Evolutionary conservation across 768 basidiomycete species (phyloP).

Genomic region (Neoboletus subvelutipes): DNA sequence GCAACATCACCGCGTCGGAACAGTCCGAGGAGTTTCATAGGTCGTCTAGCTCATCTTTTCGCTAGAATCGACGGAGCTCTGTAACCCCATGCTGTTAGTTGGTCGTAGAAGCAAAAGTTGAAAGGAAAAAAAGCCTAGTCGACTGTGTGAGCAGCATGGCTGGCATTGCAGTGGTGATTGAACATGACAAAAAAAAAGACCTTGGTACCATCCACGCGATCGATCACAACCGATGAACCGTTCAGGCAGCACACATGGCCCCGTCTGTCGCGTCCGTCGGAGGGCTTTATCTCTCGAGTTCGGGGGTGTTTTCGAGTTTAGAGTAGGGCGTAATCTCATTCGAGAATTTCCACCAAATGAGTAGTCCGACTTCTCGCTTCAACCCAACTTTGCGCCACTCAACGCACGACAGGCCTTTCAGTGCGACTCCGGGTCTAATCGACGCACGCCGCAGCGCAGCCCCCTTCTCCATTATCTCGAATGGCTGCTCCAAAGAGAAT

Average conservation of each 20-base stretch:
- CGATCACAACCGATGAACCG: not conserved
- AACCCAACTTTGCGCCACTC: conserved; percentile 6
- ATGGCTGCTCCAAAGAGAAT: not conserved
- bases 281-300: conserved; percentile 3
- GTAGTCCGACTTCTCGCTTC: conserved; percentile 3
- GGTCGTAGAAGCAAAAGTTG: not conserved
- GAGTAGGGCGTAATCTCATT: not conserved
- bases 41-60: not conserved
- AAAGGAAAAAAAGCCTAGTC: not conserved
- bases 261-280: conserved; percentile 9
- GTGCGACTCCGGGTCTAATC: conserved; percentile 9
- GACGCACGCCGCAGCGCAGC: not conserved
- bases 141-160: not conserved
- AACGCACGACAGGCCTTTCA: not conserved
- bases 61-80: not conserved
- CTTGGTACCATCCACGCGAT: not conserved
- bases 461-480: not conserved
- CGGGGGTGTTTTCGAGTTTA: conserved; percentile 9
- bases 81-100: not conserved
- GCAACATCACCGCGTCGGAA: not conserved
- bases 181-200: not conserved
- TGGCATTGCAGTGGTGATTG: not conserved
- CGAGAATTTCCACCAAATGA: conserved; percentile 2
- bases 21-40: conserved; percentile 24
- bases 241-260: not conserved